Conservation (phyloP, 129 eudicot species). For the Glebionis coronaria region DNA sequence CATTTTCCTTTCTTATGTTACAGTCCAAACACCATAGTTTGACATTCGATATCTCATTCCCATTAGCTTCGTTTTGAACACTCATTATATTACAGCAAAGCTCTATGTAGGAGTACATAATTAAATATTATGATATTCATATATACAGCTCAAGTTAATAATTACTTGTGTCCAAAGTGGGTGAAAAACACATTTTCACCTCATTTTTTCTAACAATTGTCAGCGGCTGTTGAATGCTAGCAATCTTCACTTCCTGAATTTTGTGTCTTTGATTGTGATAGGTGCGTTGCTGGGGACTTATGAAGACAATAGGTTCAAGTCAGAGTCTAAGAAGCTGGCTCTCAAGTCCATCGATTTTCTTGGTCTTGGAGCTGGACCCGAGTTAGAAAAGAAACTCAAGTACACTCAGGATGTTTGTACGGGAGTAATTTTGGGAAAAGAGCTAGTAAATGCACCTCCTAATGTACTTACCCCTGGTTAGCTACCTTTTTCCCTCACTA, state of each 20-base stretch:
- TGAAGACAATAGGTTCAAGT: conserved; percentile 89
- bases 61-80: too few relatives aligned
- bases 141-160: too few relatives aligned
- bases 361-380: conserved; percentile 91
- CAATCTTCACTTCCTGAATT: conserved; percentile 4
- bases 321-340: conserved; percentile 75
- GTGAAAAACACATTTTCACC: too few relatives aligned
- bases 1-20: too few relatives aligned
- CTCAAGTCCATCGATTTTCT: conserved; percentile 82
- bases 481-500: conserved; percentile 22
- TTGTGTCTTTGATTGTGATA: conserved; percentile 19
- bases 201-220: too few relatives aligned
- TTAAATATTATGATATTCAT: too few relatives aligned
- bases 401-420: conserved; percentile 62
- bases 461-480: conserved; percentile 96
- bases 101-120: too few relatives aligned
- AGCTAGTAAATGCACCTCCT: conserved; percentile 96
- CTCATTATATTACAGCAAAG: too few relatives aligned
- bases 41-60: too few relatives aligned
- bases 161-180: too few relatives aligned
- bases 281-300: conserved; percentile 77
- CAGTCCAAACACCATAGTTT: too few relatives aligned
- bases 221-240: not conserved
- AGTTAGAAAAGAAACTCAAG: conserved; percentile 83
- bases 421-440: conserved; percentile 87